These are phyloP conservation scores for Pyrenophora graminea DNA, from an alignment of 2,329 filamentous ascomycete species.

Conservation along the genomic window DNA sequence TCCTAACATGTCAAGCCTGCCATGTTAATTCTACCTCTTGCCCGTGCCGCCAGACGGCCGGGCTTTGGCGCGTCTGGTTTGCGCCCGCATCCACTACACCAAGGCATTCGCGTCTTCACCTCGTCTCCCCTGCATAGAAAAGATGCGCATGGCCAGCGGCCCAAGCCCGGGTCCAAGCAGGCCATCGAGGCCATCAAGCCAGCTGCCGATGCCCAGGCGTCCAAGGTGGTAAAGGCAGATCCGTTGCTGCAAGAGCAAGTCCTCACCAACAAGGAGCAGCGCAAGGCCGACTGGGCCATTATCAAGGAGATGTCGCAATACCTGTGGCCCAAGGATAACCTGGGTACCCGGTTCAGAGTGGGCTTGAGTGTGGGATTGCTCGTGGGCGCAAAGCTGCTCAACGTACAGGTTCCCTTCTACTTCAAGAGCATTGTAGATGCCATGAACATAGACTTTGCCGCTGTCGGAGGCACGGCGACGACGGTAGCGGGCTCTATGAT, in stretches of 20 bases:
- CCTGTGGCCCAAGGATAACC: conserved; percentile 89
- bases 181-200: conserved; percentile 29
- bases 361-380: conserved; percentile 81
- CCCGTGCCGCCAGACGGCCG: conserved; percentile 41
- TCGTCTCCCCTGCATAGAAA: conserved; percentile 51
- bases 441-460: conserved; percentile 94
- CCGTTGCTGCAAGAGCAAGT: conserved; percentile 66
- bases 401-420: conserved; percentile 98
- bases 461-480: conserved; percentile 83
- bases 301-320: conserved; percentile 98
- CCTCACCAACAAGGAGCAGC: conserved; percentile 78
- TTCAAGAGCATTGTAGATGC: conserved; percentile 98
- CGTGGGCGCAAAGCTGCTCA: conserved; percentile 86
- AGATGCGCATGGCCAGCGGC: conserved; percentile 46
- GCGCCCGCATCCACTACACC: conserved; percentile 25
- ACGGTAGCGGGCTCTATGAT: conserved; percentile 92
- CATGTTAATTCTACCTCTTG: conserved; percentile 45
- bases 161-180: conserved; percentile 30
- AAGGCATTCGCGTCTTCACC: conserved; percentile 49
- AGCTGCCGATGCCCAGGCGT: conserved; percentile 18
- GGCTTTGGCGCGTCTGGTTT: conserved; percentile 25
- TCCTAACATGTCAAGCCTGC: conserved; percentile 31
- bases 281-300: conserved; percentile 97
- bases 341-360: conserved; percentile 82
- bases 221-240: conserved; percentile 33